Evolutionary conservation across 129 eudicot genomes (phyloP), one percentile per base, ranked within the genome.

Genomic region (Dittrichia graveolens): DNA sequence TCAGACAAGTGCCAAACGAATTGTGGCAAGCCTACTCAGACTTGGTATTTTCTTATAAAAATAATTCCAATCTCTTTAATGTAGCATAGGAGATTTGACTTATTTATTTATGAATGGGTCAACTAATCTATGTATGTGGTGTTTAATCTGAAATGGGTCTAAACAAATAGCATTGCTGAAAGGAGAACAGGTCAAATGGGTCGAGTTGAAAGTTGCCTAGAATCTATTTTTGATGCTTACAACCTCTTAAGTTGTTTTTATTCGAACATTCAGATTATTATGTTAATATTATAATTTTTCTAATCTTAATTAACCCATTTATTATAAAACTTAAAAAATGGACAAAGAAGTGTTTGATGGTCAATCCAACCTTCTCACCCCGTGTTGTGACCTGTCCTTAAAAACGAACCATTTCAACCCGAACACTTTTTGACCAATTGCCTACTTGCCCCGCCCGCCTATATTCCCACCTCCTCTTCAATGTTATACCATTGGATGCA

Each of bases 11-110:
- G 98, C 72, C 77, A 64, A 41, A 94, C 96, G 59, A 84, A 86
- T 67, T 90, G 98, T 73, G 98, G 98, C 68, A 65, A 86, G 64
- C 95, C 95, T 65, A 93, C 98, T 53, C 98, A 93, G 74, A 83
- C 86, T 56, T 76, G 95, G 96, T 93, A 93, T 54, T 56, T 42
- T 82, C 79, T 24, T 78, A 67, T 61, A 40, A 7, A 13, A 61
- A 15, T 41, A 65, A 2, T 61, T 15, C 34, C 16, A 31, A 18
- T 54, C 31, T 61, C 42, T 62, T 73, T 18, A 45, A 47, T 64
- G 42, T 68, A 44, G 0, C 12, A 48, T n/a, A n/a, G n/a, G 11
- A 9, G 3, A 40, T 54, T n/a, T 16, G 6, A 65, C 47, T 34
- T 52, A 48, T 15, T 47, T 2, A 49, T 31, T 34, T 7, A 67